Evolutionary conservation across 176 grass and related monocot species (phyloP), one percentile per base, ranked within the genome.

Genomic region (Musa troglodytarum): DNA sequence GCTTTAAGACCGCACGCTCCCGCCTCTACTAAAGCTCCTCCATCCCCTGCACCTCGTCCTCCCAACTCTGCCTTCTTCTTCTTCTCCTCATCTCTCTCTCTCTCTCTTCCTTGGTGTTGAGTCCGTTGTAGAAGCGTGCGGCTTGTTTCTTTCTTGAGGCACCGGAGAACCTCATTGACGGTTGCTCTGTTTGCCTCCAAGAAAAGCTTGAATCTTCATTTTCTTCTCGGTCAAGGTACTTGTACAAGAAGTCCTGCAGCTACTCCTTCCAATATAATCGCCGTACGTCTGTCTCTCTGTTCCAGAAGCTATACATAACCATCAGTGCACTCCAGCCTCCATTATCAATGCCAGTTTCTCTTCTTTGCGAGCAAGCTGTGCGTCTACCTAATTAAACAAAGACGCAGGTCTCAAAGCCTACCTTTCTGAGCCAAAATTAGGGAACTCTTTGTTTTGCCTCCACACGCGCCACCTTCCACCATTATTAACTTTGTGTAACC

Each of bases 21-120:
- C 52, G 34, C 72, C 24, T 55, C 72, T 74, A 74, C 52, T 74
- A 74, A 74, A 74, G 28, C 23, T 19, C 22, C 50, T 28, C 71
- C 69, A 5, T 52, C 8, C 52, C 11, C 11, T 74, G 52, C 21
- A 14, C 11, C 22, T 25, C 20, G n/a, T 21, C 53, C 13, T 10
- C 53, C 12, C 52, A 53, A 56, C 72, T 74, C 53, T 28, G 10
- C 52, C 16, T 16, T 50, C 15, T 71, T 13, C 21, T 25, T 29
- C 28, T n/a, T 21, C 20, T 22, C 15, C 20, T n/a, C 24, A 5
- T 13, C 34, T 22, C 22, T 22, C 22, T 22, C 22, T 22, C 22
- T 22, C 5, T 16, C 72, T 74, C 52, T 74, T 53, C 71, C 52
- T 26, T 26, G 52, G 4, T 15, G 11, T 15, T 2, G 1, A 15